Evolutionary conservation across 192 early-diverging fungal genomes (phyloP), one percentile per base, ranked within the genome.

Genomic region (Helicostylum pulchrum): DNA sequence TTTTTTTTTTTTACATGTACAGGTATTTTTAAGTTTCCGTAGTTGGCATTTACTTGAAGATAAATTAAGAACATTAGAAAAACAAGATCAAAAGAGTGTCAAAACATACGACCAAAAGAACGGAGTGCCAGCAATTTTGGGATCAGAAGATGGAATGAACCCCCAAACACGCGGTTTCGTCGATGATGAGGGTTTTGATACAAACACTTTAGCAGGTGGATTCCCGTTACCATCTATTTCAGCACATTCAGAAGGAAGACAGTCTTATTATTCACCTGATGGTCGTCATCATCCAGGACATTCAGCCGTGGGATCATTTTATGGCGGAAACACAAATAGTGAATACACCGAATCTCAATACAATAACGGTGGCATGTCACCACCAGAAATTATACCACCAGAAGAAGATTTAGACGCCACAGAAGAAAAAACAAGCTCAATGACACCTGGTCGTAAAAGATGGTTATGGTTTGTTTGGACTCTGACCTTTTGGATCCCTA

Each of bases 31-130:
- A 30, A 83, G 83, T 65, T 92, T 92, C 59, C 65, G 30, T 7
- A 80, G 81, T 31, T 97, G 94, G 95, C 85, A 87, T 53, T 79
- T 80, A 45, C 81, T 97, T 12, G 95, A 97, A 70, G 85, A 88
- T 55, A 78, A 79, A n/a, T 85, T 97, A 51, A 81, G 88, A 32
- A 84, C 76, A 45, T 62, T 78, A 17, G 90, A 94, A 64, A 82
- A 79, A 19, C 78, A 80, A 48, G 81, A 87, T 39, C 76, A 83
- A 70, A 78, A 62, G 31, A 58, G 56, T 55, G 74, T 68, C 56
- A 80, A 82, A 62, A 76, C 67, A 31, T 42, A 45, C 32, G 31
- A 43, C 64, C 4, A 6, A 9, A 39, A 39, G 9, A 9, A 6
- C 1, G 36, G 36, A 39, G 1, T 39, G 9, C 36, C 36, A 3